A percentile compares a stretch with the other conserved stretches of the same genome.
Evolutionary conservation across 106 monocot genomes (phyloP).

Genomic region (Cymbidium sinense): DNA sequence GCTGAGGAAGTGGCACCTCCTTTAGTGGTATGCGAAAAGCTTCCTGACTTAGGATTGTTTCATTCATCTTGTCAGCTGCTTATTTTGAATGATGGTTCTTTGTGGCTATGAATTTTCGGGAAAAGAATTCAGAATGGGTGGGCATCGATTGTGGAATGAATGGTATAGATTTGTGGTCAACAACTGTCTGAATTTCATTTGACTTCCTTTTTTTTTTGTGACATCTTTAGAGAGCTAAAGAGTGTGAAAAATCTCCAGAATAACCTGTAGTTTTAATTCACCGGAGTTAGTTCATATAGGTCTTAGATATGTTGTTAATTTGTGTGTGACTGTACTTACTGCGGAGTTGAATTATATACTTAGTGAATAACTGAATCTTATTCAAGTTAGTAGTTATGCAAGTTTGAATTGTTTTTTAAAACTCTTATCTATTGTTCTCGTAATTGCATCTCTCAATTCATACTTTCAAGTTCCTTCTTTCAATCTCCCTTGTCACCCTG

Average conservation of each 20-base stretch:
- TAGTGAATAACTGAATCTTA: no score
- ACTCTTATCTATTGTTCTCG: no score
- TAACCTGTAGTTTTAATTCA: background rate
- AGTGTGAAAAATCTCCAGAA: background rate
- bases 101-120: background rate
- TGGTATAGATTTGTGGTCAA: background rate
- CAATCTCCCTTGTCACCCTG: no score
- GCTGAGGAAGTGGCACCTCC: slow-evolving; percentile 75
- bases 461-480: no score
- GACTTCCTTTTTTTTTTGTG: background rate
- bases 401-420: no score
- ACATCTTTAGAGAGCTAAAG: background rate
- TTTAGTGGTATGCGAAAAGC: slow-evolving; percentile 49
- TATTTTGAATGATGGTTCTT: background rate
- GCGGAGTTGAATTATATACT: no score
- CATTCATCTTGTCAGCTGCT: background rate
- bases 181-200: background rate
- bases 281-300: background rate
- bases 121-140: background rate
- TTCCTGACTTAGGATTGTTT: background rate
- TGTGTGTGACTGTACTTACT: no score
- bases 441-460: no score
- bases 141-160: background rate
- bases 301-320: no score
- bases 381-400: no score